Evolutionary conservation across 805 yeast genomes (phyloP), one percentile per base, ranked within the genome.

Genomic region (Pichia deserticola): DNA sequence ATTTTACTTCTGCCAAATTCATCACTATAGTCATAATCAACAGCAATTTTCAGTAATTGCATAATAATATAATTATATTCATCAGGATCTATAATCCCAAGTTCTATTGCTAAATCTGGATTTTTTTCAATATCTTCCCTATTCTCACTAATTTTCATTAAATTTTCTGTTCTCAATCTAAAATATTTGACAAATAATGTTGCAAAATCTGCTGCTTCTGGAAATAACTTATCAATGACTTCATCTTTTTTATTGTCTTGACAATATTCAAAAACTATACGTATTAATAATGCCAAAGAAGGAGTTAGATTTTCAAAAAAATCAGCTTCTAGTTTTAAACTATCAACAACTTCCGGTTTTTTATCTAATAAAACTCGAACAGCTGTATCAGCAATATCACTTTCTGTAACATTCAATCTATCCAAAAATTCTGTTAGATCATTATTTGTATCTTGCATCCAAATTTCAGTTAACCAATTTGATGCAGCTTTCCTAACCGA

Each of bases 1-100:
- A 89, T 80, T 42, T 81, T 80, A 63, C 96, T 76, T 60, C 97
- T 78, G 25, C 97, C 97, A 43, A 86, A 77, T 64, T 90, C 96
- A 69, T 93, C 97, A 57, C 89, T 84, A 60, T 80, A 89, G 63
- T 93, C 98, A 60, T 84, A 85, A 37, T 78, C 77, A 32, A 76
- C 76, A 0, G 90, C 83, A 30, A 88, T 76, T 9, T 70, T 65
- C 37, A 92, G 62, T 25, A 92, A 64, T 64, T 93, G 96, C 51
- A 81, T 80, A 40, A 89, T 74, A 43, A 89, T 78, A 60, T 82
- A 89, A 54, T 86, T 90, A 32, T 80, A 61, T 49, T 84, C 89
- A 27, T 70, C 72, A 5, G 77, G 69, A 48, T 82, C 81, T 4
- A 70, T 72, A 1, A 70, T 65, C 10, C 62, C 68, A 7, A 60